These are phyloP conservation scores for Cystobasidium sp. DNA, from an alignment of 1,284 basidiomycete genomes.

Conservation along the genomic window DNA sequence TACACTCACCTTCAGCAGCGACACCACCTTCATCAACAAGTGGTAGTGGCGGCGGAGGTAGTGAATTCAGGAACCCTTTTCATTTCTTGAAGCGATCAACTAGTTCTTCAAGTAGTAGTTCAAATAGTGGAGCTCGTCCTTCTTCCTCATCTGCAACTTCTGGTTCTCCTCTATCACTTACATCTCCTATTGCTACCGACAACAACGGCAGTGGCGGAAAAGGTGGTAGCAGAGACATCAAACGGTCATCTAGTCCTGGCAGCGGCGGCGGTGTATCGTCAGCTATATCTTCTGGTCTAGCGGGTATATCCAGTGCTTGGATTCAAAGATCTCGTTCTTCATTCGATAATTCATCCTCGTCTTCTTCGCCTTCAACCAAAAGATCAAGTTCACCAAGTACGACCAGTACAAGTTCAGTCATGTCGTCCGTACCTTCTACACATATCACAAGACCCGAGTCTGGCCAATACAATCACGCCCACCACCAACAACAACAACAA, in stretches of 20 bases:
- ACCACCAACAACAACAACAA: neutral
- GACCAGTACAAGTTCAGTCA: conserved; percentile 17
- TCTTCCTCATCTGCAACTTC: neutral
- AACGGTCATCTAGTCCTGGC: conserved; percentile 16
- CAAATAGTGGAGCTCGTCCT: conserved; percentile 8
- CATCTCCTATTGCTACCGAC: no score
- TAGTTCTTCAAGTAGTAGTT: conserved; percentile 20
- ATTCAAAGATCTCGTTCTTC: conserved; percentile 27
- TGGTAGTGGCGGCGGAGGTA: neutral
- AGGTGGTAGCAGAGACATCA: neutral
- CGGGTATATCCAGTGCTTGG: conserved; percentile 22
- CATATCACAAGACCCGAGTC: conserved; percentile 9
- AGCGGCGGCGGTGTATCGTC: neutral
- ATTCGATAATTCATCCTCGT: conserved; percentile 21
- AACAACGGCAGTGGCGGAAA: neutral
- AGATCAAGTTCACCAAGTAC: conserved; percentile 12
- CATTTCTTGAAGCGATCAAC: conserved; percentile 37
- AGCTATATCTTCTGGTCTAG: conserved; percentile 4
- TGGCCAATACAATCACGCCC: neutral
- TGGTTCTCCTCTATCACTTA: no score
- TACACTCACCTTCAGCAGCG: conserved; percentile 1
- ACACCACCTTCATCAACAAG: neutral
- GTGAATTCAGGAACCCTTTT: conserved; percentile 38
- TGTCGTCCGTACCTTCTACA: conserved; percentile 19
- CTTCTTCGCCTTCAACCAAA: conserved; percentile 28